Evolutionary conservation across 495 filamentous ascomycete genomes (phyloP).

Genomic region (Aspergillus sparsus): DNA sequence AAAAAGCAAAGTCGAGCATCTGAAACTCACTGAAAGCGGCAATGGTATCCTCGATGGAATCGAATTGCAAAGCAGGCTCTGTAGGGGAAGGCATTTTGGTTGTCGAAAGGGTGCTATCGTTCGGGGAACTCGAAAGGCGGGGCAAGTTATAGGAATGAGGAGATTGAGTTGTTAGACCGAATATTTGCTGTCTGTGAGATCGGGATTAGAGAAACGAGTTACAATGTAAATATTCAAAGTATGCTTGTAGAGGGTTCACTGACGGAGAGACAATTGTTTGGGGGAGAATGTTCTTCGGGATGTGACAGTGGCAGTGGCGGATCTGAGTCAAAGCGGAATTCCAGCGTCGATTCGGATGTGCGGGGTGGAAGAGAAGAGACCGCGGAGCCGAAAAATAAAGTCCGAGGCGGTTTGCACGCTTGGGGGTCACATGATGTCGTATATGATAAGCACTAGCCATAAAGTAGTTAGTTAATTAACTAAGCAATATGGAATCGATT

Average conservation of each 20-base stretch:
- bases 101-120: background rate
- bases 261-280: background rate
- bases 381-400: too few species aligned
- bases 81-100: conserved; percentile 42
- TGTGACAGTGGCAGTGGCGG: background rate
- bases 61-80: conserved; percentile 56
- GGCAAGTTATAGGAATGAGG: background rate
- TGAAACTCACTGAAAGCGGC: conserved; percentile 74
- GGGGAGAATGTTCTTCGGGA: background rate
- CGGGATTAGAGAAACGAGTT: background rate
- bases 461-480: too few species aligned
- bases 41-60: conserved; percentile 83
- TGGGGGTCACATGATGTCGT: too few species aligned
- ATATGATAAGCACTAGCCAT: too few species aligned
- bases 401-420: too few species aligned
- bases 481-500: too few species aligned
- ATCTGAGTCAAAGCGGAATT: conserved; percentile 1
- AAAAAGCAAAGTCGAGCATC: background rate
- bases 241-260: background rate
- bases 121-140: background rate
- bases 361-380: background rate
- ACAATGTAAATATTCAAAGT: background rate
- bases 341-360: background rate
- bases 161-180: background rate
- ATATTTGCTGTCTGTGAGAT: background rate